A percentile compares a stretch with the other conserved stretches of the same genome.
These are phyloP conservation scores for Scedosporium aurantiacum DNA, from an alignment of 2,329 filamentous ascomycete species.

Conservation along the genomic window DNA sequence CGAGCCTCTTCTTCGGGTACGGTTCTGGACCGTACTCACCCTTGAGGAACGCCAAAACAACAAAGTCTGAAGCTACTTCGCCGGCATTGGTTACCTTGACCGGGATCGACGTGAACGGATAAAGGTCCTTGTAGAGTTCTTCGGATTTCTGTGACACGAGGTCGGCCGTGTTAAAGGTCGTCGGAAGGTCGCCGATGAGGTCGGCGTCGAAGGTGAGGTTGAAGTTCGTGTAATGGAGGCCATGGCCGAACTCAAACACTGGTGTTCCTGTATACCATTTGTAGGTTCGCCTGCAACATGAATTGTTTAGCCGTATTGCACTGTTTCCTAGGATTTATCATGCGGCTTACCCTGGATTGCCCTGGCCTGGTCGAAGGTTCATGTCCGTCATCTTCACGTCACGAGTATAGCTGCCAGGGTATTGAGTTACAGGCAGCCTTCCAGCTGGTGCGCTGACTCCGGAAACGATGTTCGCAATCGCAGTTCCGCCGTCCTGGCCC, in stretches of 20 bases:
- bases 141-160: conserved; percentile 22
- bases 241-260: conserved; percentile 42
- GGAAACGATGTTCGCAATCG: conserved; percentile 41
- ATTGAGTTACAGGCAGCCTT: conserved; percentile 43
- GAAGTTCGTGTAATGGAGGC: conserved; percentile 49
- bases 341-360: conserved; percentile 28
- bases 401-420: conserved; percentile 38
- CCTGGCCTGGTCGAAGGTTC: conserved; percentile 34
- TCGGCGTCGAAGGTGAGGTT: conserved; percentile 12
- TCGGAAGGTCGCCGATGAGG: background rate
- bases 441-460: conserved; percentile 40
- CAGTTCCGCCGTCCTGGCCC: conserved; percentile 46
- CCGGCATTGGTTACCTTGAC: conserved; percentile 35
- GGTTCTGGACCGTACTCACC: conserved; percentile 35
- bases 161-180: conserved; percentile 19
- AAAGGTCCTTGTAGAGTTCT: conserved; percentile 27
- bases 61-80: conserved; percentile 36
- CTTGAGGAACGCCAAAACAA: conserved; percentile 37
- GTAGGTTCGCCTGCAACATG: conserved; percentile 35
- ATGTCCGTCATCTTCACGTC: conserved; percentile 44
- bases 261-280: conserved; percentile 39
- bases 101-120: conserved; percentile 22
- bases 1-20: conserved; percentile 40
- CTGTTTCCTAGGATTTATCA: background rate
- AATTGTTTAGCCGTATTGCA: background rate